Conservation (phyloP, 345 rosid genomes). For the Triadica sebifera region DNA sequence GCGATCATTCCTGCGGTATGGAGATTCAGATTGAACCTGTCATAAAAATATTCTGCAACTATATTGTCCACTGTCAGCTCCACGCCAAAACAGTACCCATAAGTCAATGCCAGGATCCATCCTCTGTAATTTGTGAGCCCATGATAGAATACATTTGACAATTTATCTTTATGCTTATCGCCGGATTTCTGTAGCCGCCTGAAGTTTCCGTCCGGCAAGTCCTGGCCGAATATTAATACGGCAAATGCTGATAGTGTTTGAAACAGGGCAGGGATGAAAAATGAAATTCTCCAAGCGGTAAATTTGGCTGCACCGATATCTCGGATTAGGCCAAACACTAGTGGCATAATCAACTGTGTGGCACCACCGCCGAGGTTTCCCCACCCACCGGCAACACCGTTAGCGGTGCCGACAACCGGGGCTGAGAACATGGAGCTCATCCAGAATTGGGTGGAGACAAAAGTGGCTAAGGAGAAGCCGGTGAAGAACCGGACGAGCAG, state of each 20-base stretch:
- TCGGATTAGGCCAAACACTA: conserved; percentile 52
- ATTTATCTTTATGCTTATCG: conserved; percentile 56
- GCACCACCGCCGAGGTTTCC: conserved; percentile 93
- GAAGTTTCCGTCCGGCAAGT: conserved; percentile 78
- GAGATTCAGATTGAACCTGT: conserved; percentile 66
- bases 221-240: conserved; percentile 70
- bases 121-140: conserved; percentile 74
- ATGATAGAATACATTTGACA: conserved; percentile 43
- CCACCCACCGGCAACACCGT: conserved; percentile 91
- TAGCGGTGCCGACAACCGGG: conserved; percentile 71
- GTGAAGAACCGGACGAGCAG: conserved; percentile 67
- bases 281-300: conserved; percentile 88
- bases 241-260: conserved; percentile 71
- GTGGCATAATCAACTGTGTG: conserved; percentile 88
- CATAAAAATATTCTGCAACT: conserved; percentile 83
- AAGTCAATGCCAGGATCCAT: conserved; percentile 83
- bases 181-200: conserved; percentile 56
- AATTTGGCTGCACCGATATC: conserved; percentile 59
- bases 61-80: conserved; percentile 84
- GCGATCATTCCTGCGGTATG: conserved; percentile 86
- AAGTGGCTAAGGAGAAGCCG: conserved; percentile 77
- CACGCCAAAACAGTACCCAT: conserved; percentile 90
- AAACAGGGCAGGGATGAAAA: conserved; percentile 76
- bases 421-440: conserved; percentile 91
- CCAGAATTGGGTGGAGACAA: conserved; percentile 96